phyloP scores from a whole-genome alignment of 176 grass and related monocot species.

The Raddia distichophylla region DNA sequence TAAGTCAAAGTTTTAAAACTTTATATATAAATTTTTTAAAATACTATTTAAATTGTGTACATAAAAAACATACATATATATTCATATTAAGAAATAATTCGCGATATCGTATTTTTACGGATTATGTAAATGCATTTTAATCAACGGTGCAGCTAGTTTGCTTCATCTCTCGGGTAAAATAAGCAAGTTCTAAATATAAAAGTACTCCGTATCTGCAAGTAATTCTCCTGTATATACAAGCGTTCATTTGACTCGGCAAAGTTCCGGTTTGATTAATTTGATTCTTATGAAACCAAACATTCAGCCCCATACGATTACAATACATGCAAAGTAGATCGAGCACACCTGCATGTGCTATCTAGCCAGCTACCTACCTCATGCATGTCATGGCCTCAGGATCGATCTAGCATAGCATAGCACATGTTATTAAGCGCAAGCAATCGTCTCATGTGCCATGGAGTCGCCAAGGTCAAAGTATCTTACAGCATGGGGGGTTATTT shows the following conservation, averaged over 20 bases:
- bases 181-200: no score
- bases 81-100: no score
- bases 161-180: no score
- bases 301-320: slow-evolving; percentile 6
- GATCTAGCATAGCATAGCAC: background rate
- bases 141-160: no score
- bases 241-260: background rate
- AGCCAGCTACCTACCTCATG: background rate
- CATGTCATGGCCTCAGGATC: background rate
- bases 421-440: slow-evolving; percentile 30
- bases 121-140: no score
- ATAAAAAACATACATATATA: no score
- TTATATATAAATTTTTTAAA: no score
- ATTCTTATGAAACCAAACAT: slow-evolving; percentile 31
- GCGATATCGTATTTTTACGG: no score
- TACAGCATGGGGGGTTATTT: background rate
- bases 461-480: background rate
- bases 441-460: slow-evolving; percentile 8
- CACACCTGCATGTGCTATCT: slow-evolving; percentile 20
- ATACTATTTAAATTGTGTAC: no score
- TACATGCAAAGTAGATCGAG: background rate
- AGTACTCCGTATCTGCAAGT: background rate
- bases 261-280: background rate
- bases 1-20: no score
- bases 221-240: background rate